Base-by-base conservation (phyloP, 306 rosid species). In the Ochetophila trinervis region DNA sequence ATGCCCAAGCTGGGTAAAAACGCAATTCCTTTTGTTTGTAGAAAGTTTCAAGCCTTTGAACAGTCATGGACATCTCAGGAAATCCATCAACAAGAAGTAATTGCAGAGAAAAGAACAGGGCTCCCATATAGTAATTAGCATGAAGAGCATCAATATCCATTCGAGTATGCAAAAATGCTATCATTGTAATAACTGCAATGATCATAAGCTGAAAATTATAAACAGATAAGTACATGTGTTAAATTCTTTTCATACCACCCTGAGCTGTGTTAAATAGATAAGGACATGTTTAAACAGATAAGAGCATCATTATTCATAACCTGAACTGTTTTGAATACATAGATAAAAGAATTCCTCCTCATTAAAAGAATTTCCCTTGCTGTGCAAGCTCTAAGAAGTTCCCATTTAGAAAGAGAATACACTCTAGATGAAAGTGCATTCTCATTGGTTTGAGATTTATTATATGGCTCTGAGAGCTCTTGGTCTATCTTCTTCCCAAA, bases 1-100 rank as follows among this genome's bases (percentile, higher is more conserved):
- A 84, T 19, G 86, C 82, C 84, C 86, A 84, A 23, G 89, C 78
- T 8, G 86, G 88, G 24, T 78, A 80, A 52, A 80, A 78, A 13
- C 52, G 45, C 7, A 80, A 57, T 9, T 78, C 68, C 22, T 57
- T 76, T 53, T 76, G 88, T 19, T 84, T 84, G 49, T 80, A 84
- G 78, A 84, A 78, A 9, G 75, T 64, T 69, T 68, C 68, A 20
- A 84, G 75, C 61, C 84, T 69, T 50, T 65, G 75, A 58, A 81
- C 2, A 5, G 86, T 84, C 81, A 81, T 65, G 4, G 79, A 64
- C 68, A 81, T 12, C 68, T 81, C 88, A 2, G 88, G 78, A 37
- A 80, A 10, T 24, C 76, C 86, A 72, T 80, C 75, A 18, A 72
- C 60, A 21, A 80, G 62, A 47, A 84, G 73, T 35, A 78, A 7